phyloP scores from a whole-genome alignment of 2,329 filamentous ascomycete species.

The Cladobotryum mycophilum region DNA sequence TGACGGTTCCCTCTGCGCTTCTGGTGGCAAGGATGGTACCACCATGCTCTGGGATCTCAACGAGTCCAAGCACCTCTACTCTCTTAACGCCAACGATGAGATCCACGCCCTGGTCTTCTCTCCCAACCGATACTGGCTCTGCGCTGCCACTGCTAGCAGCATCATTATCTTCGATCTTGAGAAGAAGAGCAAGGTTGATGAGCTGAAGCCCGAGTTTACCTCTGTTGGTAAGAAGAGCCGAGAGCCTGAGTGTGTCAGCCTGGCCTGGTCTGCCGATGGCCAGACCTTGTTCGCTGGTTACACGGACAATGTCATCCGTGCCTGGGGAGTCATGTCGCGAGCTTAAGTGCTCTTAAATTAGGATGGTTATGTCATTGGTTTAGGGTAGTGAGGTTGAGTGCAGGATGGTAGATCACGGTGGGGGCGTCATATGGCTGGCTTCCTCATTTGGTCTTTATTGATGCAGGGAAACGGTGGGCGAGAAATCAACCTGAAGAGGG shows the following conservation, averaged over 20 bases:
- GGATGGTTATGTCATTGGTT: not conserved
- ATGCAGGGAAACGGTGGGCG: conserved; percentile 31
- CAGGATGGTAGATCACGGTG: conserved; percentile 37
- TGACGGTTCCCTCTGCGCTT: conserved; percentile 97
- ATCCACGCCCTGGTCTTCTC: conserved; percentile 99
- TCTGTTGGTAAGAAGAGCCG: conserved; percentile 98
- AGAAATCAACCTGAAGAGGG: conserved; percentile 29
- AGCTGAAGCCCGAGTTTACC: conserved; percentile 98
- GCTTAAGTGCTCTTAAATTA: conserved; percentile 47
- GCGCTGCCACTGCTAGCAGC: conserved; percentile 91
- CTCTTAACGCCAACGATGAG: conserved; percentile 97
- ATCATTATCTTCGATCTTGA: conserved; percentile 99
- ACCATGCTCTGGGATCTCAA: conserved; percentile 99
- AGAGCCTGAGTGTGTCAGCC: conserved; percentile 94
- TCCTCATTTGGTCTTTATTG: conserved; percentile 41
- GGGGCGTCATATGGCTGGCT: conserved; percentile 40
- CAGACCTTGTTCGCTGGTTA: conserved; percentile 99
- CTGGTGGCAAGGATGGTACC: conserved; percentile 98
- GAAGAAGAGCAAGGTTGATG: conserved; percentile 99
- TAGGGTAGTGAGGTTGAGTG: conserved; percentile 8
- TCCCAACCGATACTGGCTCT: conserved; percentile 99
- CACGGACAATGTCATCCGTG: conserved; percentile 98
- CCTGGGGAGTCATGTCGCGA: conserved; percentile 96
- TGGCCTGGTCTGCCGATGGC: conserved; percentile 97
- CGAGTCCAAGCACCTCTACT: conserved; percentile 99